Evolutionary conservation across 495 filamentous ascomycete species (phyloP), one percentile per base, ranked within the genome.

Genomic region (Echria macrotheca): DNA sequence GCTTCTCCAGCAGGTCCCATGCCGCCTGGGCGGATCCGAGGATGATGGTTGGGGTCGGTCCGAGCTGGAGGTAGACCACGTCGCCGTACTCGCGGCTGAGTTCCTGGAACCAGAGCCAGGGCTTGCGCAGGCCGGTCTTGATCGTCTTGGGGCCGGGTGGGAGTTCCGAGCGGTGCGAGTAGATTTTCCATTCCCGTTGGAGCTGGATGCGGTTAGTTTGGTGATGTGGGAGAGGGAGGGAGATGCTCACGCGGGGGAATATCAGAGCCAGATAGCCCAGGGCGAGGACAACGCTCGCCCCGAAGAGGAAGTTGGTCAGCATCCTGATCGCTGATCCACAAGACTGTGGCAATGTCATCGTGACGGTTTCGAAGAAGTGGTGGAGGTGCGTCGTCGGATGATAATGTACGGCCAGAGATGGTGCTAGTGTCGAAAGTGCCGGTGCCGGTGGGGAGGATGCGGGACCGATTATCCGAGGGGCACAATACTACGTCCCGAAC

Each of bases 11-110:
- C 4, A 72, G 52, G 17, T 73, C 70, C 41, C 69, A 75, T n/a
- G 80, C 80, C 12, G 81, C 71, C 11, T 79, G 70, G 0, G 80
- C 79, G 18, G 83, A 81, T 1, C 77, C 81, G 24, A 85, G 70
- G 39, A 84, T 69, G 44, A 86, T 75, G 22, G 82, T 85, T 1
- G 80, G 78, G 15, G 73, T 71, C 4, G 79, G 72, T 0, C 83
- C 82, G 44, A 81, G 71, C 73, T 81, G 82, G 7, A 86, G 68
- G 4, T 81, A 83, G 50, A 80, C 77, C 3, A 82, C 79, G 23
- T 77, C 75, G 18, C 78, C 78, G 53, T 80, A 77, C 35, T 59
- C 56, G 43, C 73, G 63, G 28, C 72, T 69, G 61, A 78, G 76
- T 54, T 78, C 62, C 48, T 75, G 60, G 61, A 84, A 82, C 58